Percentiles rank a stretch among this genome's conserved stretches.
Conservation (phyloP, 495 filamentous ascomycete species). For the Parachaetomium inaequale region DNA sequence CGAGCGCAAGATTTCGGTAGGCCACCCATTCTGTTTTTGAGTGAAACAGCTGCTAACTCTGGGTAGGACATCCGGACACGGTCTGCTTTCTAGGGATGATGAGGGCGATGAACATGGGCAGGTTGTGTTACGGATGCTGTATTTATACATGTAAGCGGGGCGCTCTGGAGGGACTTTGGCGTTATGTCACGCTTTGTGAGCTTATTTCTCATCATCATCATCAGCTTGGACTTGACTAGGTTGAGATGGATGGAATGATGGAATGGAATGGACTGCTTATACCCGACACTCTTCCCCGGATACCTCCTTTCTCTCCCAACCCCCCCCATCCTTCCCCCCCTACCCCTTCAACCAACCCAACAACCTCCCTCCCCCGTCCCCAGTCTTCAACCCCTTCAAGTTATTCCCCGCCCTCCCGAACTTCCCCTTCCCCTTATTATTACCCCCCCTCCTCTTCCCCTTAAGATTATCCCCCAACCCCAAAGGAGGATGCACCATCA, state of each 20-base stretch:
- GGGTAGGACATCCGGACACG: constrained; percentile 78
- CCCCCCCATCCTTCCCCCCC: background rate
- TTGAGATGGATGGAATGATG: background rate
- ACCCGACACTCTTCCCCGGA: background rate
- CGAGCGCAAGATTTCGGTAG: constrained; percentile 90
- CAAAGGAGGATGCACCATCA: background rate
- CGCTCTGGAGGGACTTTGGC: constrained; percentile 4
- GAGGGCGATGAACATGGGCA: background rate
- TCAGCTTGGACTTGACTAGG: background rate
- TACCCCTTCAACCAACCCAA: constrained; percentile 5
- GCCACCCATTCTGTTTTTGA: constrained; percentile 26
- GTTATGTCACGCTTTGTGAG: constrained; percentile 10
- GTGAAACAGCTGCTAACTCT: constrained; percentile 13
- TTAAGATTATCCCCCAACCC: constrained; percentile 17
- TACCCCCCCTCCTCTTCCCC: constrained; percentile 1
- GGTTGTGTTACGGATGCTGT: background rate
- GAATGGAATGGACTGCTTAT: background rate
- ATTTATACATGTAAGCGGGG: constrained; percentile 12
- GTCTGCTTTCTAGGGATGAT: constrained; percentile 64
- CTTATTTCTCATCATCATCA: background rate
- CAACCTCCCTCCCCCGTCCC: constrained; percentile 22
- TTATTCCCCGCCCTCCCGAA: background rate
- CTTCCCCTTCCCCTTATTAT: constrained; percentile 36
- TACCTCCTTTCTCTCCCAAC: too few species aligned
- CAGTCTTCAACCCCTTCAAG: constrained; percentile 33